A percentile compares a stretch with the other conserved stretches of the same genome.
phyloP scores from a whole-genome alignment of 2,329 filamentous ascomycete genomes.

The Aspergillus neoniger region DNA sequence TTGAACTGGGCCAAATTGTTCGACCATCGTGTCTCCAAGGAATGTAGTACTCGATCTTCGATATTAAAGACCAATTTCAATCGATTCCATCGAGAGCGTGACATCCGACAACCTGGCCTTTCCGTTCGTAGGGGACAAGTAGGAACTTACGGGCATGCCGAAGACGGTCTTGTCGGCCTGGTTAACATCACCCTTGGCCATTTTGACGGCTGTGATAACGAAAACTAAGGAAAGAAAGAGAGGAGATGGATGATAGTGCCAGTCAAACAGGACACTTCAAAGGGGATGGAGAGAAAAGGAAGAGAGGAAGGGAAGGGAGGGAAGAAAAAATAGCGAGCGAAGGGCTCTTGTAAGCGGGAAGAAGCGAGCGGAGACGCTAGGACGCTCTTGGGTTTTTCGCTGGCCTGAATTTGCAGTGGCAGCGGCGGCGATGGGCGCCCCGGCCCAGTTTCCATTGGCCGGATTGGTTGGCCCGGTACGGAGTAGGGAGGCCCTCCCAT shows the following conservation, averaged over 20 bases:
- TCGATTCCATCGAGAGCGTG: slow-evolving; percentile 10
- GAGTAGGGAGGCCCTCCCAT: slow-evolving; percentile 10
- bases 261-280: slow-evolving; percentile 35
- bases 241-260: slow-evolving; percentile 40
- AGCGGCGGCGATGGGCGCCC: slow-evolving; percentile 7
- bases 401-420: slow-evolving; percentile 18
- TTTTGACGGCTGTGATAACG: slow-evolving; percentile 47
- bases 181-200: slow-evolving; percentile 51
- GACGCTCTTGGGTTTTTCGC: slow-evolving; percentile 21
- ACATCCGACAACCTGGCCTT: slow-evolving; percentile 13
- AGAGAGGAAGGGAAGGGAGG: slow-evolving; percentile 43
- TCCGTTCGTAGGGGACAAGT: slow-evolving; percentile 15
- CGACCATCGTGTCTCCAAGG: background rate
- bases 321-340: slow-evolving; percentile 39
- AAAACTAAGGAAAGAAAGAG: slow-evolving; percentile 44
- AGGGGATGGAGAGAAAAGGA: slow-evolving; percentile 42
- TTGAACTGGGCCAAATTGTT: slow-evolving; percentile 10
- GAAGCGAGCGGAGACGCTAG: slow-evolving; percentile 38
- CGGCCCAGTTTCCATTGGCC: background rate
- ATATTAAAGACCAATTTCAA: background rate
- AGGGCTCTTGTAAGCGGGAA: slow-evolving; percentile 41
- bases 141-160: slow-evolving; percentile 52
- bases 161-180: slow-evolving; percentile 57
- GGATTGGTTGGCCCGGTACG: slow-evolving; percentile 7
- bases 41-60: background rate